These are phyloP conservation scores for Cubamyces lactineus DNA, from an alignment of 768 basidiomycete genomes.

Conservation along the genomic window DNA sequence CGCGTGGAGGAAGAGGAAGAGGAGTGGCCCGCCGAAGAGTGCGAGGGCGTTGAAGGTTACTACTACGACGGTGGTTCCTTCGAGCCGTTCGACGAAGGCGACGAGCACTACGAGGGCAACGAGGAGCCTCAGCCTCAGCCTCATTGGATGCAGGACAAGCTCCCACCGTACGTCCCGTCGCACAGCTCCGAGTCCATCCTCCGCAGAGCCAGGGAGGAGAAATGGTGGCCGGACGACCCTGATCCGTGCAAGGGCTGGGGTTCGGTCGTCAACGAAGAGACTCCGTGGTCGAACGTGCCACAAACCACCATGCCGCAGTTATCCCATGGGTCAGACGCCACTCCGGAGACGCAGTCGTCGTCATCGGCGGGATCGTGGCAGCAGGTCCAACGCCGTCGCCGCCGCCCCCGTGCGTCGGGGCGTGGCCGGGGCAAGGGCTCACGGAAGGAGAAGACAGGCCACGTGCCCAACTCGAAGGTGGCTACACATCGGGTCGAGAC, in stretches of 20 bases:
- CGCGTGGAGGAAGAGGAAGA: slow-evolving; percentile 4
- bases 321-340: slow-evolving; percentile 7
- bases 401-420: background rate
- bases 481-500: slow-evolving; percentile 2
- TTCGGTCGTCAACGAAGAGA: background rate
- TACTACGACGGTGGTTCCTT: slow-evolving; percentile 13
- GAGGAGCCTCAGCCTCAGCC: background rate
- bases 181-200: background rate
- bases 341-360: background rate
- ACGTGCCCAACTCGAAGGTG: background rate
- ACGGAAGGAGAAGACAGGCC: background rate
- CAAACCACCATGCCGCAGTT: background rate
- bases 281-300: background rate
- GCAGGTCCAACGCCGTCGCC: slow-evolving; percentile 7
- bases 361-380: background rate
- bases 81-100: slow-evolving; percentile 11
- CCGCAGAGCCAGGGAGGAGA: slow-evolving; percentile 1
- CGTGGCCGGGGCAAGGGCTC: slow-evolving; percentile 8
- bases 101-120: background rate
- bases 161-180: background rate
- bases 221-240: slow-evolving; percentile 4
- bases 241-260: slow-evolving; percentile 9
- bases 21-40: slow-evolving; percentile 8
- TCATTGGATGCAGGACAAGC: background rate
- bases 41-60: slow-evolving; percentile 2